phyloP scores from a whole-genome alignment of 2,329 filamentous ascomycete species.

The Fusarium hainanense region DNA sequence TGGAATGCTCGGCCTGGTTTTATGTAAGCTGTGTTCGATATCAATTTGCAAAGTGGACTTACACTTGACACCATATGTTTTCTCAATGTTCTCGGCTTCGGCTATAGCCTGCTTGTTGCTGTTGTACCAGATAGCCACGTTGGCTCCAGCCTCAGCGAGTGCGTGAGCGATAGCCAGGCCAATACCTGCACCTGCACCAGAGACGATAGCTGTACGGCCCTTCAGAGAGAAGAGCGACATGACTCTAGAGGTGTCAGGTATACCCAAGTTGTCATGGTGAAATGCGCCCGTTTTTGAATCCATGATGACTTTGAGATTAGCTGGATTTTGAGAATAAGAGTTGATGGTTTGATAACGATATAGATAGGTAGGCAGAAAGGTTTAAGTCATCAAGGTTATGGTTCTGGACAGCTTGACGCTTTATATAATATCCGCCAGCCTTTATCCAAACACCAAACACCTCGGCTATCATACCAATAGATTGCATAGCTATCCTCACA shows the following conservation, averaged over 20 bases:
- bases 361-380: neutral
- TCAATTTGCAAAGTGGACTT: conserved; percentile 45
- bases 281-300: conserved; percentile 63
- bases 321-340: neutral
- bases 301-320: conserved; percentile 48
- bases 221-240: conserved; percentile 76
- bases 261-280: conserved; percentile 65
- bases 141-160: conserved; percentile 76
- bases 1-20: conserved; percentile 69
- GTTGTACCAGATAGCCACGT: conserved; percentile 79
- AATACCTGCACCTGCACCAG: conserved; percentile 74
- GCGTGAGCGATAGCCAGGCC: conserved; percentile 72
- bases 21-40: conserved; percentile 6
- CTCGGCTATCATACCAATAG: conserved; percentile 20
- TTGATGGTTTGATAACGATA: neutral
- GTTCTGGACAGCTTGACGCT: neutral
- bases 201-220: conserved; percentile 76
- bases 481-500: conserved; percentile 11
- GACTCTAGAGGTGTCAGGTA: conserved; percentile 62
- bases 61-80: conserved; percentile 76
- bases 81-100: conserved; percentile 71
- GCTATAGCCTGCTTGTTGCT: conserved; percentile 72
- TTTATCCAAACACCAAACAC: conserved; percentile 10
- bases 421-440: conserved; percentile 22
- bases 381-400: conserved; percentile 14